phyloP scores from a whole-genome alignment of 495 filamentous ascomycete genomes.

The Cairneyella variabilis region DNA sequence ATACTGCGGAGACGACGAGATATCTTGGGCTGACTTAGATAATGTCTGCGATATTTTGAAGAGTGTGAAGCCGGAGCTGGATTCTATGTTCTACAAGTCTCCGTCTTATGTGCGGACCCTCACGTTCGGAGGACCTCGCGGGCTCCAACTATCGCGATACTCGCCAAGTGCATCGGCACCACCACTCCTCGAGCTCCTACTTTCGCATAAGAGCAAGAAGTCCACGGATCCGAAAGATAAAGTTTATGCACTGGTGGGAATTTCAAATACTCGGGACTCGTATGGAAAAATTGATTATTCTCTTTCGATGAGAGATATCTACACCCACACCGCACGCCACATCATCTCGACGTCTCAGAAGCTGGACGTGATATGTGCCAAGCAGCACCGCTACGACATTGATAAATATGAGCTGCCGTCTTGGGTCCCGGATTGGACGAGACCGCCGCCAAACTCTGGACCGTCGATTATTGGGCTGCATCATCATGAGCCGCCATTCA shows the following conservation, averaged over 20 bases:
- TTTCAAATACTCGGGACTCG: constrained; percentile 8
- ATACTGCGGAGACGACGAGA: constrained; percentile 15
- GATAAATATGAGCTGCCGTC: constrained; percentile 10
- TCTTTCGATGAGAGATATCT: constrained; percentile 6
- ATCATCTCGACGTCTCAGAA: constrained; percentile 15
- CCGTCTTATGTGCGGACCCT: constrained; percentile 17
- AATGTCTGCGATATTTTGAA: constrained; percentile 14
- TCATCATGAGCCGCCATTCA: constrained; percentile 5
- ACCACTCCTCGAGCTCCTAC: constrained; percentile 18
- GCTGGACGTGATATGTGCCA: constrained; percentile 24
- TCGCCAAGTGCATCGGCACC: constrained; percentile 8
- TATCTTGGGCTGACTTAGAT: constrained; percentile 13
- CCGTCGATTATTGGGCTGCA: constrained; percentile 14
- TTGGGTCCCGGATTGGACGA: constrained; percentile 26
- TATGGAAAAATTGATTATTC: constrained; percentile 21
- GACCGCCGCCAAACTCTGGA: background rate
- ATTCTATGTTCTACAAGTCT: constrained; percentile 6
- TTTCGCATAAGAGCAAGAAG: constrained; percentile 22
- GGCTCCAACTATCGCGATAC: constrained; percentile 13
- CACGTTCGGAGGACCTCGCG: constrained; percentile 13
- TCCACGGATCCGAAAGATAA: constrained; percentile 25
- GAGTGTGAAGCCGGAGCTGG: background rate
- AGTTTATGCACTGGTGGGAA: constrained; percentile 24
- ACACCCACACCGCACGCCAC: constrained; percentile 18
- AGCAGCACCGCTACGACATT: constrained; percentile 15